Percentiles rank a stretch among this genome's conserved stretches.
Evolutionary conservation across 176 grass and related monocot species (phyloP).

Genomic region (Phoenix dactylifera): DNA sequence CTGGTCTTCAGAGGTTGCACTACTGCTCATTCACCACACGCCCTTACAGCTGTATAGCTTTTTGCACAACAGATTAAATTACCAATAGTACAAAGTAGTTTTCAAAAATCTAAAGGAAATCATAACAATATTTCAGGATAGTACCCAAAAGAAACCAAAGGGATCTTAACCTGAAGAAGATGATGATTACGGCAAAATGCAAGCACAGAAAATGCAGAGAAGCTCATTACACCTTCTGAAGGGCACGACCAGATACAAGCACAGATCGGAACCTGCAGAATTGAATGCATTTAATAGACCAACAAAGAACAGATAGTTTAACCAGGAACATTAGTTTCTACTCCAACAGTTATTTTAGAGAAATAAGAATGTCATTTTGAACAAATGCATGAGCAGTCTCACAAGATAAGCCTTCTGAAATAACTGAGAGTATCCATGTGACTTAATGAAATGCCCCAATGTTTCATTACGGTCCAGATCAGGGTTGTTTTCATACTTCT

Average conservation of each 20-base stretch:
- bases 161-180: slow-evolving; percentile 46
- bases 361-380: no score
- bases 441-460: slow-evolving; percentile 57
- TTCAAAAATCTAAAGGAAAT: neutral
- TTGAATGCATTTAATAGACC: neutral
- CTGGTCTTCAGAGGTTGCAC: no score
- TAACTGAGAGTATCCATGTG: slow-evolving; percentile 60
- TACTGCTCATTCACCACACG: no score
- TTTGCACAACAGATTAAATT: neutral
- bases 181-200: slow-evolving; percentile 86
- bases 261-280: slow-evolving; percentile 60
- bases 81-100: neutral
- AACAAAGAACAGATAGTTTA: slow-evolving; percentile 2
- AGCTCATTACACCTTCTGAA: slow-evolving; percentile 54
- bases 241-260: slow-evolving; percentile 84
- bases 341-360: no score
- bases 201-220: slow-evolving; percentile 85
- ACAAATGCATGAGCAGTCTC: slow-evolving; percentile 14
- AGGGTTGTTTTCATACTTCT: slow-evolving; percentile 61
- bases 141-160: neutral
- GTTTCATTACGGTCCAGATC: slow-evolving; percentile 64
- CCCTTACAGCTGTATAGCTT: no score
- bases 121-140: neutral
- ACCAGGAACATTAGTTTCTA: neutral
- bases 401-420: slow-evolving; percentile 80